Base-by-base conservation (phyloP, 176 grass and related monocot genomes). In the Zea luxurians region DNA sequence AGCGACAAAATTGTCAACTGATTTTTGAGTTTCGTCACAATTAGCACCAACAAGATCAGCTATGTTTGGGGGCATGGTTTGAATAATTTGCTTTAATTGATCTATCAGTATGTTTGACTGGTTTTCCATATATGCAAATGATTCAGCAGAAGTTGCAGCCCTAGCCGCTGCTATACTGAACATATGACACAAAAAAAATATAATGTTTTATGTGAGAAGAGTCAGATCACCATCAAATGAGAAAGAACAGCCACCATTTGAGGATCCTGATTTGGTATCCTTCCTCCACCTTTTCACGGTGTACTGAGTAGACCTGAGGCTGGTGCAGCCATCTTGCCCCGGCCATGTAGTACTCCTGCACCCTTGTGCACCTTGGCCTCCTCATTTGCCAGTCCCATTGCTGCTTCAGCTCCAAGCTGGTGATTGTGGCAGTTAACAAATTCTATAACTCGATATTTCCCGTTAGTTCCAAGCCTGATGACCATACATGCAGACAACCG, bases 401-500 rank as follows among this genome's bases (percentile, higher is more conserved):
- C 78, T 50, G 79, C 71, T 47, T 78, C 70, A 43, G 85, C 75
- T 49, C 85, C 82, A 74, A 97, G 84, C 61, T 85, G 82, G 78
- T 97, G 94, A 82, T 97, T 97, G 81, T 97, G 94, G 57, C 67
- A 91, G 18, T 89, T 91, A 60, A 93, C 91, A 82, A 97, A 93
- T 73, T 93, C 89, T n/a, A 88, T 89, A 52, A 91, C 94, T 68
- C 88, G 84, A 78, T 97, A 97, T 65, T 87, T 93, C 13, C 94
- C 94, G 16, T 85, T 88, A 63, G 73, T 57, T 64, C 84, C 78
- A 73, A 91, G 80, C 60, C 94, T 88, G 61, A 97, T 85, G 47
- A 93, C 86, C 94, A 97, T 93, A 75, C 94, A 97, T 27, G 89
- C 86, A 91, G 94, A 74, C 91, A 97, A 77, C 94, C 91, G 69